A percentile compares a stretch with the other conserved stretches of the same genome.
phyloP scores from a whole-genome alignment of 495 filamentous ascomycete genomes.

The Sporormia fimetaria region DNA sequence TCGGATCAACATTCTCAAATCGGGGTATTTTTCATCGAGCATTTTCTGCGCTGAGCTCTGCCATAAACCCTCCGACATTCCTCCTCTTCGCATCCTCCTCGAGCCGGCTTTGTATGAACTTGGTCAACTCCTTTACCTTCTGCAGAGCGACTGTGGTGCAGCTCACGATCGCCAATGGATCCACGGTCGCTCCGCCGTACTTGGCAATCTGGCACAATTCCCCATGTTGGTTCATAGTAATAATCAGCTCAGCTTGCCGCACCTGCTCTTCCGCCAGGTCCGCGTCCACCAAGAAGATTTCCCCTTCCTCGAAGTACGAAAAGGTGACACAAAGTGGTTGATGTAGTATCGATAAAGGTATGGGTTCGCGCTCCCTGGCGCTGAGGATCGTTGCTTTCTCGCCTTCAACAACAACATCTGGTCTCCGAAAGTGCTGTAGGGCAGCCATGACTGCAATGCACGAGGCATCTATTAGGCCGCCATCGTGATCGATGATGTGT shows the following conservation, averaged over 20 bases:
- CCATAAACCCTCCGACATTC: slow-evolving; percentile 61
- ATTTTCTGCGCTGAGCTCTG: slow-evolving; percentile 78
- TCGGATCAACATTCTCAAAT: neutral
- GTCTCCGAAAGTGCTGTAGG: slow-evolving; percentile 77
- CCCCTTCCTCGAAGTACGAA: slow-evolving; percentile 59
- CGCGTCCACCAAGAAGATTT: slow-evolving; percentile 58
- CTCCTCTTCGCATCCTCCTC: slow-evolving; percentile 65
- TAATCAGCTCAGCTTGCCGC: slow-evolving; percentile 68
- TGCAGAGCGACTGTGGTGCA: slow-evolving; percentile 57
- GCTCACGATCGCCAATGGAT: slow-evolving; percentile 61
- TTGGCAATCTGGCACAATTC: slow-evolving; percentile 90
- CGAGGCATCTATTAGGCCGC: slow-evolving; percentile 70
- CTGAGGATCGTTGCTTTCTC: slow-evolving; percentile 72
- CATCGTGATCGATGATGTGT: slow-evolving; percentile 81
- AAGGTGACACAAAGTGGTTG: slow-evolving; percentile 81
- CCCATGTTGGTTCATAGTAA: slow-evolving; percentile 77
- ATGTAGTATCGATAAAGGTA: slow-evolving; percentile 79
- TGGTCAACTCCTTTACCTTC: slow-evolving; percentile 70
- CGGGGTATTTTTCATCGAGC: slow-evolving; percentile 28
- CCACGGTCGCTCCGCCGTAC: slow-evolving; percentile 66
- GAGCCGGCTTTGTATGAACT: slow-evolving; percentile 56
- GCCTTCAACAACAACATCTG: slow-evolving; percentile 73
- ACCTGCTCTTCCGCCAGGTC: slow-evolving; percentile 76
- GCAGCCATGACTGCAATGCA: slow-evolving; percentile 81
- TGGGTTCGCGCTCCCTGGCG: slow-evolving; percentile 74